Conservation (phyloP, 2,329 filamentous ascomycete species). For the Botryotinia narcissicola region DNA sequence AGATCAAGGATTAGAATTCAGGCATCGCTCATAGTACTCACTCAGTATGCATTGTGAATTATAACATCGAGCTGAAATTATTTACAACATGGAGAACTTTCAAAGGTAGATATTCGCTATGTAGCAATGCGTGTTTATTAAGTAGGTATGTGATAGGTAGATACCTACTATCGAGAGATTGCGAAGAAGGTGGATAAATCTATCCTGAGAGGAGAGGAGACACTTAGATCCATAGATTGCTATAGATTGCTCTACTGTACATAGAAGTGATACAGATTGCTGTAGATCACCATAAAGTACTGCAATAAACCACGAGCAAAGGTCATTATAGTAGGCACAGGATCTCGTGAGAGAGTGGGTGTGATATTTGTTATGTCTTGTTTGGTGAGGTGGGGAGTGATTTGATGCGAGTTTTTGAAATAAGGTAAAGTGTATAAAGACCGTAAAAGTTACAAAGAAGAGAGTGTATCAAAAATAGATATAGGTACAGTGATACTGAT, state of each 20-base stretch:
- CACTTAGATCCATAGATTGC: background rate
- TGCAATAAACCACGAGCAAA: fast-evolving
- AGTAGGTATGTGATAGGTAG: background rate
- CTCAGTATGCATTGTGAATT: no score
- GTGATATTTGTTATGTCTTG: background rate
- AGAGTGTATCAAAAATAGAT: background rate
- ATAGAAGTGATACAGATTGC: background rate
- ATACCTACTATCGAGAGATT: background rate
- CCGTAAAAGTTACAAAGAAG: background rate
- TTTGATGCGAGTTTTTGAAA: fast-evolving
- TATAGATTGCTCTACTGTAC: background rate
- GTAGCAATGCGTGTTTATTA: fast-evolving
- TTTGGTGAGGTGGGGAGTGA: background rate
- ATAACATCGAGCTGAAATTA: no score
- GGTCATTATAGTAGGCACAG: background rate
- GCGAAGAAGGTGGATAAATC: fast-evolving
- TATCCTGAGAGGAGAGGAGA: background rate
- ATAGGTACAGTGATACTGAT: background rate
- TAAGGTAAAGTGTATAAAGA: background rate
- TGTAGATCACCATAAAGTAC: background rate
- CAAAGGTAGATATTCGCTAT: fast-evolving
- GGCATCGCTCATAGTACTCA: no score
- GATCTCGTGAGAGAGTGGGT: background rate
- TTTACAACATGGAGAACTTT: no score
- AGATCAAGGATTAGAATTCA: fast-evolving